Evolutionary conservation across 805 yeast species (phyloP).

Genomic region (Clavispora phyllophila): DNA sequence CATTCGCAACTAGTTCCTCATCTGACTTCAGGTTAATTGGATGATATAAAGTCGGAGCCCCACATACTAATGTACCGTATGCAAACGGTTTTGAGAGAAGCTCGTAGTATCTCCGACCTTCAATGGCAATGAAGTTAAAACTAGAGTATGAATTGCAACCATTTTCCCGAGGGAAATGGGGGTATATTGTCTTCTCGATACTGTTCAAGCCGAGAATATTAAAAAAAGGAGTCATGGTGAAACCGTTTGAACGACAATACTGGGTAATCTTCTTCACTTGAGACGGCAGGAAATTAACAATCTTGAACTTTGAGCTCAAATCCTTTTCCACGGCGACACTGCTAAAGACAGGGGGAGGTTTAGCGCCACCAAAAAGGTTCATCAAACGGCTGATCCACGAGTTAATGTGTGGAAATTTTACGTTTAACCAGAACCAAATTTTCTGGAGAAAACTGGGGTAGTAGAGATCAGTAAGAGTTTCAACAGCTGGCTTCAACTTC

Average conservation of each 20-base stretch:
- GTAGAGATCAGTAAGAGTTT: constrained; percentile 5
- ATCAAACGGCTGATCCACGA: background rate
- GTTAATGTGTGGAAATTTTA: background rate
- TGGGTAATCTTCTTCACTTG: constrained; percentile 8
- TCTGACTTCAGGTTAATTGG: constrained; percentile 1
- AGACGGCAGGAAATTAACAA: constrained; percentile 10
- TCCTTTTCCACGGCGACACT: constrained; percentile 2
- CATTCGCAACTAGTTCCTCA: background rate
- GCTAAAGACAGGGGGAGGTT: background rate
- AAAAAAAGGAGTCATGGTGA: constrained; percentile 20
- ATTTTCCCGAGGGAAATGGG: background rate
- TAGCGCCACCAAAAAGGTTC: background rate
- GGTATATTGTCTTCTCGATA: constrained; percentile 6
- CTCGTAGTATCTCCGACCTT: constrained; percentile 7
- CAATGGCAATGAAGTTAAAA: constrained; percentile 5
- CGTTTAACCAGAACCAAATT: background rate
- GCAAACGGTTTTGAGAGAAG: constrained; percentile 3
- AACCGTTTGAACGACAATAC: constrained; percentile 11
- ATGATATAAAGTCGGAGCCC: constrained; percentile 4
- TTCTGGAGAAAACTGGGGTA: constrained; percentile 1
- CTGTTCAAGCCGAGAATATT: constrained; percentile 11
- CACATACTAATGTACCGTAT: constrained; percentile 7
- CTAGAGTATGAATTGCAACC: constrained; percentile 4
- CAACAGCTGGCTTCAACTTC: constrained; percentile 5
- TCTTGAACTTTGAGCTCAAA: constrained; percentile 1